Evolutionary conservation across 768 basidiomycete species (phyloP), one percentile per base, ranked within the genome.

Genomic region (Tricholoma saponaceum): DNA sequence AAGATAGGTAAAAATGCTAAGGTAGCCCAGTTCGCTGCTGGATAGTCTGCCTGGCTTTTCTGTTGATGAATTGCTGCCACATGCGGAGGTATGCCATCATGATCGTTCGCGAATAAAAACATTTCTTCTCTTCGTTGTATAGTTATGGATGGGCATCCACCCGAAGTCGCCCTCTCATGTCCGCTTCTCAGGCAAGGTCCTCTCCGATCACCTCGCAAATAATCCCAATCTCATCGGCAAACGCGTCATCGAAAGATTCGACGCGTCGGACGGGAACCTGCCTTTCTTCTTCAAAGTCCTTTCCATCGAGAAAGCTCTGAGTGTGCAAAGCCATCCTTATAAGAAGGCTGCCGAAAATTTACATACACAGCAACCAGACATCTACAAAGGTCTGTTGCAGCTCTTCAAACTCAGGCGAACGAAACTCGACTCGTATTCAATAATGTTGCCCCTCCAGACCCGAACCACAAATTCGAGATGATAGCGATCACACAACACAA

Each of bases 141-240:
- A 98, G 95, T 77, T 99, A 44, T 99, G 97, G 97, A 98, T 98
- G 96, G 97, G 97, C 9, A 98, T 97, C 0, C 97, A 98, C 65
- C 81, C 90, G 2, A 90, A 76, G 10, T 79, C 82, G 14, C 81
- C 83, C 16, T 82, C 82, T 1, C 68, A 54, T 30, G 70, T 81
- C 9, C 54, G 66, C 12, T 67, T 66, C 3, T 68, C 74, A 9
- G 72, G 73, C 30, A 70, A 71, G 60, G 66, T 72, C 20, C 84
- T 84, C 59, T 83, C 79, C 3, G 75, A 83, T 18, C 72, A 90
- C 67, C 79, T 99, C 59, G 76, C 81, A 18, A 72, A 77, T 4
- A 77, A 91, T 69, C 86, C 88, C 25, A 74, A 80, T 50, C 81
- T 95, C 56, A 83, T 98, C 43, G 90, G 91, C 16, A 64, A 74